phyloP scores from a whole-genome alignment of 176 grass and related monocot species.

The Oryza meyeriana region DNA sequence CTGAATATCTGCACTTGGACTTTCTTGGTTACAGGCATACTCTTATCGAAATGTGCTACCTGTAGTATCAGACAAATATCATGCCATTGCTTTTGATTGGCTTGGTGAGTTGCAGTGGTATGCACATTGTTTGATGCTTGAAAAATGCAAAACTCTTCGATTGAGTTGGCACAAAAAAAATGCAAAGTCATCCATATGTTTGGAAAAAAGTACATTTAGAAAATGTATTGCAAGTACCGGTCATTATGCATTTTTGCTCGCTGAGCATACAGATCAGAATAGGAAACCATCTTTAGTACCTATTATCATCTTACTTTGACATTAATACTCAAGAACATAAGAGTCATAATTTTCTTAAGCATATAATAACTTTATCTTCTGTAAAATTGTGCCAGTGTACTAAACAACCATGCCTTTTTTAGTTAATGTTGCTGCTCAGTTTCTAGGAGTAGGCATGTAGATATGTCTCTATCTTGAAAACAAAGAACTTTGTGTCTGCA shows the following conservation, averaged over 20 bases:
- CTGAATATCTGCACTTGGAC: background rate
- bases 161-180: slow-evolving; percentile 14
- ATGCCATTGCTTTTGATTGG: slow-evolving; percentile 92
- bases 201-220: background rate
- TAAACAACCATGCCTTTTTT: background rate
- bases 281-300: background rate
- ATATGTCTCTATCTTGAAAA: slow-evolving; percentile 22
- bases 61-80: slow-evolving; percentile 73
- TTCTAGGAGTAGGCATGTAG: background rate
- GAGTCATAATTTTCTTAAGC: background rate
- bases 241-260: background rate
- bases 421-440: background rate
- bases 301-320: background rate
- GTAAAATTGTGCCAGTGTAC: background rate
- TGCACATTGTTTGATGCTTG: slow-evolving; percentile 21
- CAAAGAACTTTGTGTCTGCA: slow-evolving; percentile 36
- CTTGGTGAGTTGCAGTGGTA: slow-evolving; percentile 59
- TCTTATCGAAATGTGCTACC: slow-evolving; percentile 90
- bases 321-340: background rate
- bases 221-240: background rate
- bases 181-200: background rate
- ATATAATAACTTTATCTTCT: background rate
- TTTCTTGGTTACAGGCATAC: slow-evolving; percentile 64
- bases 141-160: background rate
- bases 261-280: background rate